Base-by-base conservation (phyloP, 2,329 filamentous ascomycete genomes). In the Alternaria novae-zelandiae region DNA sequence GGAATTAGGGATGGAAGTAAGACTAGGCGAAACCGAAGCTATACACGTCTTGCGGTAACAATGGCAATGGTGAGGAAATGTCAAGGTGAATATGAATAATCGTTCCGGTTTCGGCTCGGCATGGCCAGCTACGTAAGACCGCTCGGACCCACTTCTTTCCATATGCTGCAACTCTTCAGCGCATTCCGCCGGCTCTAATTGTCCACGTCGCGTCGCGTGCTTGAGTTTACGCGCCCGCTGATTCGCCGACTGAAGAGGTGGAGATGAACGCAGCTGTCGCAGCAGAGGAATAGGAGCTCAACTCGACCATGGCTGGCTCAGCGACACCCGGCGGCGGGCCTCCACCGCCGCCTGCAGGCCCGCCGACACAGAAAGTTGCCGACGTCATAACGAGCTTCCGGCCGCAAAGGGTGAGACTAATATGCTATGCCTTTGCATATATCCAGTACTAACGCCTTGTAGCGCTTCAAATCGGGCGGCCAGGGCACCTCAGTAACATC, bases 361-460 rank as follows among this genome's bases (percentile, higher is more conserved):
- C 80, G 45, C 78, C 79, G 12, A 78, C 80, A 25, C 79, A 82
- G 67, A 91, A 91, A 76, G 86, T 97, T 58, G 86, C 88, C 73
- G 93, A 97, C 74, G 86, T 96, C 70, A 90, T 97, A 70, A 85
- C 88, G 41, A 89, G 86, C 58, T 97, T 93, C 78, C 87, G 92
- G 54, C 93, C 95, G 8, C 90, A 90, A 50, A 94, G 93, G 86
- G 92, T 95, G 82, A 70, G 81, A 43, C 21, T 5, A 28, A 11
- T 4, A 41, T 15, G 3, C 17, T 12, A 32, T 15, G 2, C 50
- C 10, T 15, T 10, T 30, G 3, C 30, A 17, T 21, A 45, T 15
- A 10, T 17, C 8, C 1, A 23, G 1, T 13, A 59, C 71, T 76
- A 26, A 77, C 62, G 36, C 6, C 13, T 12, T 3, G 21, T 20